Evolutionary conservation across 2,329 filamentous ascomycete species (phyloP).

Genomic region (Hirsutella rhossiliensis): DNA sequence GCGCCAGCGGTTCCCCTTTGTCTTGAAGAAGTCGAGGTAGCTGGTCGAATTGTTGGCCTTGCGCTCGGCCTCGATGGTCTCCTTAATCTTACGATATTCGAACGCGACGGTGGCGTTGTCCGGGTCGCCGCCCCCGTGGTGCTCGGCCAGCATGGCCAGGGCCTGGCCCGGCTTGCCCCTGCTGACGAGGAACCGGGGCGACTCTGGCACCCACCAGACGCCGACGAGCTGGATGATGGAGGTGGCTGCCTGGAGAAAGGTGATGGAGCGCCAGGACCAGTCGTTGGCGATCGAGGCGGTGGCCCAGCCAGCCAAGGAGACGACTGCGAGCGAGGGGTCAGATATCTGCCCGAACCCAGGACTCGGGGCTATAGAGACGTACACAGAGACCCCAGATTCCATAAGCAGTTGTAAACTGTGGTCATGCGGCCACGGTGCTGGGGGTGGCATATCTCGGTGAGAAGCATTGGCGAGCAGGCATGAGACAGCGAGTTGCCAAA

Average conservation of each 20-base stretch:
- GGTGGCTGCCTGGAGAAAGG: constrained; percentile 50
- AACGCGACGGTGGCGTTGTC: constrained; percentile 51
- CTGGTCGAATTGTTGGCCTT: constrained; percentile 32
- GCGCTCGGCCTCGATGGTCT: constrained; percentile 48
- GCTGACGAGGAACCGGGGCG: constrained; percentile 51
- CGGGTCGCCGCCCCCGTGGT: constrained; percentile 49
- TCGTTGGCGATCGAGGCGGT: constrained; percentile 43
- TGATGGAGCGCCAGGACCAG: constrained; percentile 58
- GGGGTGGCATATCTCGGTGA: constrained; percentile 56
- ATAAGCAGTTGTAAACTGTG: constrained; percentile 56
- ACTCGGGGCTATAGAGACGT: constrained; percentile 2
- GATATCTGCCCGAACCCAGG: not conserved
- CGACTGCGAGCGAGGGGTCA: constrained; percentile 19
- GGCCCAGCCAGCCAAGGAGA: constrained; percentile 52
- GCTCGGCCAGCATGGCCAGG: constrained; percentile 45
- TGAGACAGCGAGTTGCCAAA: constrained; percentile 56
- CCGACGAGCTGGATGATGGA: constrained; percentile 50
- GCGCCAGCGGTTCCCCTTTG: constrained; percentile 52
- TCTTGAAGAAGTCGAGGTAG: constrained; percentile 50
- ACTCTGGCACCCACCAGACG: constrained; percentile 58
- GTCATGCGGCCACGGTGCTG: constrained; percentile 56
- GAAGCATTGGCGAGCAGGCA: constrained; percentile 49
- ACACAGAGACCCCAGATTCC: constrained; percentile 46
- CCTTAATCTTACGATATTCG: constrained; percentile 54
- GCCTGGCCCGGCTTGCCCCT: constrained; percentile 53